These are phyloP conservation scores for Mariannaea sp. DNA, from an alignment of 2,329 filamentous ascomycete species.

Conservation along the genomic window DNA sequence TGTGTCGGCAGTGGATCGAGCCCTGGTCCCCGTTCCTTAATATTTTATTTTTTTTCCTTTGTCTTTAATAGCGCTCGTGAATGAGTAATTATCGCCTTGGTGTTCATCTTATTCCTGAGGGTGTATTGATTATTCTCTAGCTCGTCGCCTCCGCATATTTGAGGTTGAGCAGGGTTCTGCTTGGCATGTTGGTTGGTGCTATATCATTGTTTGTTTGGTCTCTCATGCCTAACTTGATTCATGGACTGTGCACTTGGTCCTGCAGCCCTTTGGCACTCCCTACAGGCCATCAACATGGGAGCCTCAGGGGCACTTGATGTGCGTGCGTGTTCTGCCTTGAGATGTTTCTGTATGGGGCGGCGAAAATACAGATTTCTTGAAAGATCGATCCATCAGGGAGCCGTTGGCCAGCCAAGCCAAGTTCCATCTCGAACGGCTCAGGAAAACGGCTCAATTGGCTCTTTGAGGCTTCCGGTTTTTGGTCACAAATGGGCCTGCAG, in stretches of 20 bases:
- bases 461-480: constrained; percentile 1
- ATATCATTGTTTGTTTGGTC: background rate
- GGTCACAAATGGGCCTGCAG: constrained; percentile 6
- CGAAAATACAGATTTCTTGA: background rate
- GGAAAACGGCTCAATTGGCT: constrained; percentile 15
- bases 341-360: background rate
- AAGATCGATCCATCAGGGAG: constrained; percentile 1
- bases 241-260: background rate
- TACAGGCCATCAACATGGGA: constrained; percentile 14
- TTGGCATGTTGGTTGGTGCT: background rate
- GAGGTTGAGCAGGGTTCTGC: background rate
- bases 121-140: too few relatives aligned
- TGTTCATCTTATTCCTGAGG: constrained; percentile 9
- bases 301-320: constrained; percentile 8
- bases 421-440: background rate
- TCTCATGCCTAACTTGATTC: background rate
- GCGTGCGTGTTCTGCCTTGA: constrained; percentile 8
- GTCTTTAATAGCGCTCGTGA: too few relatives aligned
- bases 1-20: constrained; percentile 27
- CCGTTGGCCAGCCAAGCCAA: constrained; percentile 18
- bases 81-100: constrained; percentile 13
- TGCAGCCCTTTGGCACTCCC: constrained; percentile 8
- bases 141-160: constrained; percentile 1
- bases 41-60: too few relatives aligned
- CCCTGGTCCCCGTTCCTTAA: constrained; percentile 27